Evolutionary conservation across 1,139 yeast genomes (phyloP).

Genomic region (Starmera stellimalicola): DNA sequence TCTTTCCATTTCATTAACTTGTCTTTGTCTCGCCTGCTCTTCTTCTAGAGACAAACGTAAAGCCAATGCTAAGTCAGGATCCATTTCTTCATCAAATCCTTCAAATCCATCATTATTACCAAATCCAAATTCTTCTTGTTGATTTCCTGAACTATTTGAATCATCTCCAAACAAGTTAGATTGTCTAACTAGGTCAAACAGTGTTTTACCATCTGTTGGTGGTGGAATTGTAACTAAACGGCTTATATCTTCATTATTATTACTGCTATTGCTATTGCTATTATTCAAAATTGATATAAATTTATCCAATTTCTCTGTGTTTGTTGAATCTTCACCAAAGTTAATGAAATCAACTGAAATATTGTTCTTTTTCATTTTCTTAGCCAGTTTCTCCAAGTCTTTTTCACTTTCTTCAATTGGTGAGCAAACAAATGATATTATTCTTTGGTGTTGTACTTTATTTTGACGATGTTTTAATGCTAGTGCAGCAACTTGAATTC

Average conservation of each 20-base stretch:
- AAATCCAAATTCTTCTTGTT: constrained; percentile 19
- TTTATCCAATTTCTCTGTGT: constrained; percentile 72
- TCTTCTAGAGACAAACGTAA: constrained; percentile 38
- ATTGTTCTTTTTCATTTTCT: constrained; percentile 87
- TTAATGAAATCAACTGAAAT: constrained; percentile 85
- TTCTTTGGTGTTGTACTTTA: constrained; percentile 85
- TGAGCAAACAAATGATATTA: constrained; percentile 82
- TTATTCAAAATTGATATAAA: constrained; percentile 54
- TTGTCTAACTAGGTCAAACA: constrained; percentile 64
- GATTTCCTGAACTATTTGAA: constrained; percentile 15
- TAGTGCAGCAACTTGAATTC: constrained; percentile 93
- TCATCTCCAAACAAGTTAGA: constrained; percentile 63
- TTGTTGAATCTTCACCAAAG: constrained; percentile 81
- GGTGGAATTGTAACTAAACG: constrained; percentile 86
- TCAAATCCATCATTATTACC: constrained; percentile 39
- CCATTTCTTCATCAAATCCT: constrained; percentile 84
- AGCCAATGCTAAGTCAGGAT: constrained; percentile 95
- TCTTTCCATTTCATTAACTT: neutral
- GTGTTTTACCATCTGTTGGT: constrained; percentile 53
- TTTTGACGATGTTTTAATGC: constrained; percentile 96
- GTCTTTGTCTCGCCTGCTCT: constrained; percentile 29
- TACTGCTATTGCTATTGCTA: neutral
- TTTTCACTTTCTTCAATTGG: constrained; percentile 67
- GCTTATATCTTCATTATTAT: constrained; percentile 71
- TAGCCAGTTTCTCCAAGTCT: constrained; percentile 77